Conservation (phyloP, 2,329 filamentous ascomycete species). For the Arthrocladium fulminans region DNA sequence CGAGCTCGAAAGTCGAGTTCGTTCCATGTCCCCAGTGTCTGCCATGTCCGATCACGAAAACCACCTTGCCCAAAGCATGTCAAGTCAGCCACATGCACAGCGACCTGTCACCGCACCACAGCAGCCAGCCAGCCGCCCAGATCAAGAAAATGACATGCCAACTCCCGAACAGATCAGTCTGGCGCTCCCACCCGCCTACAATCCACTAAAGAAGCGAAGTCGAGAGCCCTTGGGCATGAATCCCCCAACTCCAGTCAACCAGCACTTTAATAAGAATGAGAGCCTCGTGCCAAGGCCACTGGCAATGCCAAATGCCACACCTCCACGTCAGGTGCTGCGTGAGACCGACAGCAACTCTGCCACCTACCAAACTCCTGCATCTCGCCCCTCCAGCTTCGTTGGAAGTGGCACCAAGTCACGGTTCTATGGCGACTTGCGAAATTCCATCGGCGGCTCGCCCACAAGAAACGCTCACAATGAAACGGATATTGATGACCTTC, state of each 20-base stretch:
- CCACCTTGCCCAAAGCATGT: slow-evolving; percentile 5
- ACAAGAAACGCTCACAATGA: slow-evolving; percentile 7
- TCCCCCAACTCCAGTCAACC: slow-evolving; percentile 34
- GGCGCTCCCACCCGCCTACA: slow-evolving; percentile 10
- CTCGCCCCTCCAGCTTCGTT: slow-evolving; percentile 24
- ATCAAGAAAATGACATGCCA: slow-evolving; percentile 4
- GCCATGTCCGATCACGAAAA: slow-evolving; percentile 15
- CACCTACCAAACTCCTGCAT: slow-evolving; percentile 10
- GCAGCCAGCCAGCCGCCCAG: neutral
- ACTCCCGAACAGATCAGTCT: slow-evolving; percentile 6
- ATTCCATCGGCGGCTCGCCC: slow-evolving; percentile 13
- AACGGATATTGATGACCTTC: slow-evolving; percentile 12
- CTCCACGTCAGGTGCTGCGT: slow-evolving; percentile 7
- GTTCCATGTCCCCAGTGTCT: slow-evolving; percentile 20
- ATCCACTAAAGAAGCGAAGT: slow-evolving; percentile 18
- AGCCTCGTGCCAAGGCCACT: neutral
- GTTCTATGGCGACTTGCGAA: slow-evolving; percentile 33
- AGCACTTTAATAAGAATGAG: neutral
- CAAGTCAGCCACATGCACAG: neutral
- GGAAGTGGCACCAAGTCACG: slow-evolving; percentile 28
- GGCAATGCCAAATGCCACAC: slow-evolving; percentile 6
- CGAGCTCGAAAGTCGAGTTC: slow-evolving; percentile 16
- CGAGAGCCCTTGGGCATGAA: slow-evolving; percentile 39
- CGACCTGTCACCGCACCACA: neutral
- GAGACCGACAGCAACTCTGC: slow-evolving; percentile 29